Evolutionary conservation across 306 rosid species (phyloP), one percentile per base, ranked within the genome.

Genomic region (Comarum palustre): DNA sequence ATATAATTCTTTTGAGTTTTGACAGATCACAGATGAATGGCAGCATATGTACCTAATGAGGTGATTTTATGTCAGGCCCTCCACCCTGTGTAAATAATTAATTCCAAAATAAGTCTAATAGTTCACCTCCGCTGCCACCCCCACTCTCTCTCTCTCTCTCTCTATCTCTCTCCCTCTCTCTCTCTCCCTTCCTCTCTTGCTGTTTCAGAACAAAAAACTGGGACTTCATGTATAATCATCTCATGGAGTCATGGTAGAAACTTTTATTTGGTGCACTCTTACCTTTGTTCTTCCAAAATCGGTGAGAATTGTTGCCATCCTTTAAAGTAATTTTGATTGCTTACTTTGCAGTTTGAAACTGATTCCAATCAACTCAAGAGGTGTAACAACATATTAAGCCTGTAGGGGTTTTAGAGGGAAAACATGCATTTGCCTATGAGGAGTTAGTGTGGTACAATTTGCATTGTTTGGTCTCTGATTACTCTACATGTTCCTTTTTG

Each of bases 51-150:
- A 42, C 45, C 68, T 42, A 42, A 32, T 29, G 62, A 25, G 59
- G 68, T 12, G 39, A 15, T 64, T 32, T 43, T 27, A 27, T 27
- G 15, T 57, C 24, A 27, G 19, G 19, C 41, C 41, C 19, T 72
- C 39, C 55, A 39, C 75, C 73, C n/a, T 68, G 57, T 45, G 39
- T 67, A 25, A 43, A 10, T 25, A 25, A 57, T 57, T 11, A 25
- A 11, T 27, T 5, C 32, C 22, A 61, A 32, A 59, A 6, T 32
- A 61, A 57, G 4, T 17, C 14, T 17, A 60, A 31, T 13, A 59
- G 38, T 68, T 68, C 57, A 5, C 9, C 41, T 0, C n/a, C n/a
- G 38, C 38, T 5, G 16, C 50, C 9, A 2, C 41, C 41, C 6
- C 41, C 41, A 1, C 41, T 5, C 41, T 36, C 41, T 6, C 8